Base-by-base conservation (phyloP, 2,329 filamentous ascomycete genomes). In the Penicillium rolfsii region DNA sequence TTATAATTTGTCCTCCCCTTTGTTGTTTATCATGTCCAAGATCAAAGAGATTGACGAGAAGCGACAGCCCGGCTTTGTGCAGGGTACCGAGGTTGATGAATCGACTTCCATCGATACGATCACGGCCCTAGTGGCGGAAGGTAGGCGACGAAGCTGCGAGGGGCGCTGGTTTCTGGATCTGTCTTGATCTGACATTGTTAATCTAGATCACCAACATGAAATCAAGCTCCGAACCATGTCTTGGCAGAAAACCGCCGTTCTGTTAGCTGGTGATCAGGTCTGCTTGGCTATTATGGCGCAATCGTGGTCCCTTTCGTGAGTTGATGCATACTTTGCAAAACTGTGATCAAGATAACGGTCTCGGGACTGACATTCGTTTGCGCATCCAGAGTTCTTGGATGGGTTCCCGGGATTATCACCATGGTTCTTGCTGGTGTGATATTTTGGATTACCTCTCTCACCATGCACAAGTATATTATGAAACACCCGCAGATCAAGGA, bases 171-270 rank as follows among this genome's bases (percentile, higher is more conserved):
- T 45, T 55, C 33, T 50, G 26, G 26, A 11, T 36, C 12, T n/a
- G 4, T 1, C 24, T 22, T 19, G 28, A n/a, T n/a, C 56, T 59
- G n/a, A 49, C 35, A 1, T 8, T 50, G 40, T 8, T 52, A 11
- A 16, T 52, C 24, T 22, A 69, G 67, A 68, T 16, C 67, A 68
- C 26, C 8, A 61, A 48, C 64, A 69, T 67, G 82, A 83, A 4
- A 84, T 84, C 72, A 78, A 82, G 66, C 77, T 84, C 12, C 76
- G 81, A n/a, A 83, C 80, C 0, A 83, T 83, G 81, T 78, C 80
- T 35, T 84, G 82, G 81, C 80, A 83, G 63, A 82, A 82, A 67
- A 80, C 80, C 1, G 80, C 81, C 7, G 82, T 79, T 74, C 68
- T 83, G 38, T 76, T 83, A 5, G 73, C 70, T 11, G 81, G 81